A percentile compares a stretch with the other conserved stretches of the same genome.
These are phyloP conservation scores for Ampelomyces quisqualis DNA, from an alignment of 2,329 filamentous ascomycete species.

Conservation along the genomic window DNA sequence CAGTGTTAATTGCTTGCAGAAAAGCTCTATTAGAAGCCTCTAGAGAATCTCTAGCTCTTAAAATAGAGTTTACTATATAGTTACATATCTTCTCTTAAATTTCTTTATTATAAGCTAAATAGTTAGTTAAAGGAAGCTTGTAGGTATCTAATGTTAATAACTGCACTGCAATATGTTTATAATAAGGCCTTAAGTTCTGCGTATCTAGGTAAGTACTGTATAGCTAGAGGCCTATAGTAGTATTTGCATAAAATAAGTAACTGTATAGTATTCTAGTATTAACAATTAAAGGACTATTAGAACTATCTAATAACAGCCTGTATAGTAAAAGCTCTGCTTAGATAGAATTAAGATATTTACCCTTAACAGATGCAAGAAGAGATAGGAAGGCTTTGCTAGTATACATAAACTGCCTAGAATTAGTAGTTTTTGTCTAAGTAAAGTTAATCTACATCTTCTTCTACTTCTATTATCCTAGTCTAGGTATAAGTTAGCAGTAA, in stretches of 20 bases:
- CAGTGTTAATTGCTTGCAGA: background rate
- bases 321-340: background rate
- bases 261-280: too few relatives aligned
- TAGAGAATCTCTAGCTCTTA: background rate
- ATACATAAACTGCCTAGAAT: background rate
- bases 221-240: too few relatives aligned
- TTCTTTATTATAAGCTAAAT: background rate
- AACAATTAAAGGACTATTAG: background rate
- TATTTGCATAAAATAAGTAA: too few relatives aligned
- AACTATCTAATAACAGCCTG: background rate
- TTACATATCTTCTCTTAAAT: background rate
- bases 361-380: background rate
- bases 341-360: background rate
- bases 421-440: background rate
- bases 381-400: background rate
- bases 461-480: background rate
- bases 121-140: background rate
- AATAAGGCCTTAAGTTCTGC: background rate
- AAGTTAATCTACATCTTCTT: background rate
- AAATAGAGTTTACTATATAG: background rate
- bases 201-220: background rate
- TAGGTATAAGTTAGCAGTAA: background rate
- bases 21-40: background rate
- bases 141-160: background rate
- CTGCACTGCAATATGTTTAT: background rate